phyloP scores from a whole-genome alignment of 2,329 filamentous ascomycete genomes.

The Epichloe brachyelytri region DNA sequence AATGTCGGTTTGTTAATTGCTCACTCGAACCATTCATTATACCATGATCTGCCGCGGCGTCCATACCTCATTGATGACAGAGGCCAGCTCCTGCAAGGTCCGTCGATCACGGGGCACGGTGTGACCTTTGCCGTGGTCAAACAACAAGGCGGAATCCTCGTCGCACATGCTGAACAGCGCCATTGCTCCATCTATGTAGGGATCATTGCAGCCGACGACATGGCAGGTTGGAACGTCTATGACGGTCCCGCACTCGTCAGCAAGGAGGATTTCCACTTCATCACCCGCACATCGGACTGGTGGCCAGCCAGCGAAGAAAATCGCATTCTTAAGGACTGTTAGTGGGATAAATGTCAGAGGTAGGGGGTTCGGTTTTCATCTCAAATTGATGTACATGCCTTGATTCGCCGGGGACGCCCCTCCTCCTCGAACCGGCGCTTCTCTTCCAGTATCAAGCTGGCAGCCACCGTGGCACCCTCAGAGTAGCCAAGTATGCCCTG shows the following conservation, averaged over 20 bases:
- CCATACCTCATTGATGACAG: neutral
- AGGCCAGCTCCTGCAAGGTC: constrained; percentile 26
- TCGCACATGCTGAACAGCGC: constrained; percentile 48
- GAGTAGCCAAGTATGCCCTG: constrained; percentile 43
- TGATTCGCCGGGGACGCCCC: constrained; percentile 13
- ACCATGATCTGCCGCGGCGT: neutral
- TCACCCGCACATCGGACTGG: constrained; percentile 25
- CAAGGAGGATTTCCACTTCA: constrained; percentile 26
- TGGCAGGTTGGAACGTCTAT: constrained; percentile 37
- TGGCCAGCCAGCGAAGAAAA: constrained; percentile 39
- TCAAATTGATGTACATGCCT: constrained; percentile 22
- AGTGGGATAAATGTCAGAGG: neutral
- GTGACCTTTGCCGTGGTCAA: constrained; percentile 52
- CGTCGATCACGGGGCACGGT: constrained; percentile 40
- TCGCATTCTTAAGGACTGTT: constrained; percentile 1
- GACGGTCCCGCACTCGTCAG: constrained; percentile 30
- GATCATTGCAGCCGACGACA: constrained; percentile 39
- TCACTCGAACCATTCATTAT: neutral
- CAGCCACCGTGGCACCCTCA: constrained; percentile 41
- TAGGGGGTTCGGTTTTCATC: too few species aligned
- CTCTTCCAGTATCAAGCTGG: constrained; percentile 36
- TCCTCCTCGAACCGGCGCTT: constrained; percentile 4
- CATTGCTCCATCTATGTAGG: constrained; percentile 44
- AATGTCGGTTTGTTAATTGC: neutral
- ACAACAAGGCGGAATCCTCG: constrained; percentile 40